Conservation (phyloP, 345 rosid species). For the Euphorbia pulcherrima region DNA sequence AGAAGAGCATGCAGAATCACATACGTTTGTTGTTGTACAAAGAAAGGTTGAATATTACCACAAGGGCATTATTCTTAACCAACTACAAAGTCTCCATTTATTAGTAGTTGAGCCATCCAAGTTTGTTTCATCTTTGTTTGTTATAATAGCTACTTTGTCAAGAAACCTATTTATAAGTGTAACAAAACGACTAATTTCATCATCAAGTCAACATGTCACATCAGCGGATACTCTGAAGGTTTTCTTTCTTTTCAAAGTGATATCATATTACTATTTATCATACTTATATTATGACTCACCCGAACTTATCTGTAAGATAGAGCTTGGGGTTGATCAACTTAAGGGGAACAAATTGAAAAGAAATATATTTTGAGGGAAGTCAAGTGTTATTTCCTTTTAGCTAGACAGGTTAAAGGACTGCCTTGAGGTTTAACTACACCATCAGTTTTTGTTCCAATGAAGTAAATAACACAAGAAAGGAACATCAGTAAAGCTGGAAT, state of each 20-base stretch:
- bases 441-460: conserved; percentile 32
- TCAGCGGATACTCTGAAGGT: too few species aligned
- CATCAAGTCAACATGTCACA: too few species aligned
- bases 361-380: conserved; percentile 15
- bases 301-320: conserved; percentile 27
- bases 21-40: conserved; percentile 54
- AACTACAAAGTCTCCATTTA: conserved; percentile 63
- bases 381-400: conserved; percentile 21
- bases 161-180: conserved; percentile 22
- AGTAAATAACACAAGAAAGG: conserved; percentile 31
- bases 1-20: conserved; percentile 59
- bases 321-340: conserved; percentile 30
- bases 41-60: conserved; percentile 47
- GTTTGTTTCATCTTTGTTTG: conserved; percentile 36
- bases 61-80: conserved; percentile 50
- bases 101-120: conserved; percentile 41
- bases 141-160: conserved; percentile 59
- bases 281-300: too few species aligned
- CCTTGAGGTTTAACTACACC: conserved; percentile 39
- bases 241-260: too few species aligned
- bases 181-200: too few species aligned
- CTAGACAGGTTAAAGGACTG: conserved; percentile 35
- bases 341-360: conserved; percentile 26
- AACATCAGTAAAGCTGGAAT: conserved; percentile 40
- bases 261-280: too few species aligned